These are phyloP conservation scores for Globisporangium nunn DNA, from an alignment of 352 stramenopile genomes.

Conservation along the genomic window DNA sequence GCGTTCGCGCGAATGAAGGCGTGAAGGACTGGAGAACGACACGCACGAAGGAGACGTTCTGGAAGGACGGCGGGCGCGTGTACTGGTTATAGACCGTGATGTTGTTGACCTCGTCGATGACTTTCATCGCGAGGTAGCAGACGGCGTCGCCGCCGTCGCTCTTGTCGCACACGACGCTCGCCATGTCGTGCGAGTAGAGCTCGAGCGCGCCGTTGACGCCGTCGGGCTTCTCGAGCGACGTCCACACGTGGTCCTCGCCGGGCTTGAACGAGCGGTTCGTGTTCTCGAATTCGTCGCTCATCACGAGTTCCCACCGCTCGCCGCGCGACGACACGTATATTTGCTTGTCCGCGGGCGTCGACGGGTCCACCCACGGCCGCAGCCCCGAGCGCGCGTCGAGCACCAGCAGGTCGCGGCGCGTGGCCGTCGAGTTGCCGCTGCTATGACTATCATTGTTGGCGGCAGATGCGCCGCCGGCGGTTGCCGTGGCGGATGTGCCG, in stretches of 20 bases:
- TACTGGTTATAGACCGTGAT: slow-evolving; percentile 72
- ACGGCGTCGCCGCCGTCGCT: slow-evolving; percentile 11
- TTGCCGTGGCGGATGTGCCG: slow-evolving; percentile 1
- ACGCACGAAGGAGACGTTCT: slow-evolving; percentile 44
- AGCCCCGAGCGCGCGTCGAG: slow-evolving; percentile 39
- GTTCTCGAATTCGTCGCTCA: slow-evolving; percentile 63
- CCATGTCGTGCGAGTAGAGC: slow-evolving; percentile 63
- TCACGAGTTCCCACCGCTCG: slow-evolving; percentile 46
- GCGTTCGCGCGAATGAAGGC: too few species aligned
- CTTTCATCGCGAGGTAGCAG: slow-evolving; percentile 59
- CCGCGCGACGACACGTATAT: slow-evolving; percentile 44
- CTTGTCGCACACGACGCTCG: slow-evolving; percentile 34
- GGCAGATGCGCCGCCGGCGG: not conserved
- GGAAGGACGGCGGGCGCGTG: slow-evolving; percentile 36
- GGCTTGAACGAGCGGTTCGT: slow-evolving; percentile 43
- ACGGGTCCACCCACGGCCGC: slow-evolving; percentile 46
- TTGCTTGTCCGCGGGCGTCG: slow-evolving; percentile 37
- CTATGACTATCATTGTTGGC: not conserved
- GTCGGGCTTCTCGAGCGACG: slow-evolving; percentile 58
- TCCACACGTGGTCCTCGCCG: slow-evolving; percentile 55
- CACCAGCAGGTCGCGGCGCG: slow-evolving; percentile 11
- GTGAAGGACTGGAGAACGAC: too few species aligned
- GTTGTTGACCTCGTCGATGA: slow-evolving; percentile 39
- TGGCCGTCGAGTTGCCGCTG: slow-evolving; percentile 3
- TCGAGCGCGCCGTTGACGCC: slow-evolving; percentile 60